Percentiles rank a stretch among this genome's conserved stretches.
These are phyloP conservation scores for Flaveria bidentis DNA, from an alignment of 129 eudicot species.

Conservation along the genomic window DNA sequence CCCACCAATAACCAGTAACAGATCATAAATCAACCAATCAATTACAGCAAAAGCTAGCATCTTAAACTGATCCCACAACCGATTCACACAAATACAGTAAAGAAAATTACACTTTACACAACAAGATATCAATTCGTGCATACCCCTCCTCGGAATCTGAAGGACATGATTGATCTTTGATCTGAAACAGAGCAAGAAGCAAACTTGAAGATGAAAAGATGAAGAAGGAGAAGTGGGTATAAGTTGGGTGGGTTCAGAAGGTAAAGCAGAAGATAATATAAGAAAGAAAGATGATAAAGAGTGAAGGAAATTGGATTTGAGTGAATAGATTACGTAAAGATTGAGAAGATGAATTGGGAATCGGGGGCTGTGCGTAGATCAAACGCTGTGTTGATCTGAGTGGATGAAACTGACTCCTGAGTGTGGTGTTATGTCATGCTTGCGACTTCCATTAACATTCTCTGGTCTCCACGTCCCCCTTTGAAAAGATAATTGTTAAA, in stretches of 20 bases:
- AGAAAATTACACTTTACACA: background rate
- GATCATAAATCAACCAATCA: no score
- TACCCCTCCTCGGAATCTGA: slow-evolving; percentile 46
- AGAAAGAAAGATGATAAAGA: slow-evolving; percentile 21
- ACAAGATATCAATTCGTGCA: background rate
- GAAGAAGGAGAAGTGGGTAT: slow-evolving; percentile 7
- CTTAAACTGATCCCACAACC: no score
- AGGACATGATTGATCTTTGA: slow-evolving; percentile 27
- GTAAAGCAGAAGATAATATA: slow-evolving; percentile 8
- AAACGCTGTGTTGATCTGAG: slow-evolving; percentile 27
- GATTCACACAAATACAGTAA: no score
- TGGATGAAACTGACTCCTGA: no score
- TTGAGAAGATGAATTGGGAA: slow-evolving; percentile 14
- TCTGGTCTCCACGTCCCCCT: background rate
- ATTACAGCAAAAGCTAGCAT: no score
- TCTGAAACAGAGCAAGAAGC: background rate
- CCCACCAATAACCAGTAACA: no score
- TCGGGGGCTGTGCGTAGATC: slow-evolving; percentile 39
- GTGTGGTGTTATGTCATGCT: background rate
- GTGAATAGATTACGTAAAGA: slow-evolving; percentile 15
- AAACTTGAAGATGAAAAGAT: background rate
- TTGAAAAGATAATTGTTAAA: no score
- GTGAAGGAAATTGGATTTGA: no score
- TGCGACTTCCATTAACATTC: background rate
- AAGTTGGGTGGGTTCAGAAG: slow-evolving; percentile 17